Evolutionary conservation across 179 eudicot species (phyloP).

Genomic region (Actinidia polygama): DNA sequence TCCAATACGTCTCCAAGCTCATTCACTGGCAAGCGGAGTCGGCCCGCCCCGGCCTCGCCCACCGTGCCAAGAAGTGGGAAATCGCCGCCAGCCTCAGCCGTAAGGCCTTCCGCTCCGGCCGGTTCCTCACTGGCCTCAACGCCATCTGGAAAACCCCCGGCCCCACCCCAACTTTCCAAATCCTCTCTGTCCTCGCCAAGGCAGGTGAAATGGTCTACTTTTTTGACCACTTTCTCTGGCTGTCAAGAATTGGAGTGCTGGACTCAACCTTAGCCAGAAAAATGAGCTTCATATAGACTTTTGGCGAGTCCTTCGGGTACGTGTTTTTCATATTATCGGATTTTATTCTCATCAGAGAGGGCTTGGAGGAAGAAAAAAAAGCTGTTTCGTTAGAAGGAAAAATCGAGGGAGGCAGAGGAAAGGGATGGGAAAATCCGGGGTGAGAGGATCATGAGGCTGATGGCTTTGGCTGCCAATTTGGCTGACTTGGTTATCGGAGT

Average conservation of each 20-base stretch:
- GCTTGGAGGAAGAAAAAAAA: slow-evolving; percentile 49
- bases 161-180: slow-evolving; percentile 43
- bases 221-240: slow-evolving; percentile 92
- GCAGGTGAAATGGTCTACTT: slow-evolving; percentile 98
- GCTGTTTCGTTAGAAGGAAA: slow-evolving; percentile 17
- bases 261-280: slow-evolving; percentile 67
- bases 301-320: slow-evolving; percentile 90
- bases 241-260: slow-evolving; percentile 75
- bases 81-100: slow-evolving; percentile 89
- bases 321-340: slow-evolving; percentile 75
- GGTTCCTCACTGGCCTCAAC: slow-evolving; percentile 84
- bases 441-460: slow-evolving; percentile 88
- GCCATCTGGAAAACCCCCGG: slow-evolving; percentile 74
- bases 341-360: slow-evolving; percentile 61
- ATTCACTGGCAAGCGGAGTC: slow-evolving; percentile 66
- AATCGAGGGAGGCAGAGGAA: slow-evolving; percentile 34
- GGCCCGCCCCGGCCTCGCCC: slow-evolving; percentile 55
- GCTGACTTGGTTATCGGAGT: slow-evolving; percentile 86
- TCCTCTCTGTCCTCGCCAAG: slow-evolving; percentile 68
- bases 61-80: slow-evolving; percentile 79
- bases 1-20: slow-evolving; percentile 90
- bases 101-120: slow-evolving; percentile 83
- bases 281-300: slow-evolving; percentile 90
- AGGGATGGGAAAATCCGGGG: slow-evolving; percentile 51
- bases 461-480: slow-evolving; percentile 88